Percentiles rank a stretch among this genome's conserved stretches.
These are phyloP conservation scores for Leucogyrophana mollusca DNA, from an alignment of 768 basidiomycete species.

Conservation along the genomic window DNA sequence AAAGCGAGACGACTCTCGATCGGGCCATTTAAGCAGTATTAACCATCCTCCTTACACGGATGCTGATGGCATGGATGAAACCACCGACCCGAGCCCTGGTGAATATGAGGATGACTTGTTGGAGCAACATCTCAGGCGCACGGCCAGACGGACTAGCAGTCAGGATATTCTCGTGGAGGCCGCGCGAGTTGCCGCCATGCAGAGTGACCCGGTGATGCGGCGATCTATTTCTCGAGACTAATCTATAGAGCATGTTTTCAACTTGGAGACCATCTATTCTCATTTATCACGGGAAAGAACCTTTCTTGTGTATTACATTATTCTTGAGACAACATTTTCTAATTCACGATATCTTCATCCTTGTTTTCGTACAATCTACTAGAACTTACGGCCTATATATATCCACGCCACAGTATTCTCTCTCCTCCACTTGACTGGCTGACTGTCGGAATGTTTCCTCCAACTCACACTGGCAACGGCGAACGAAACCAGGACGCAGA, in stretches of 20 bases:
- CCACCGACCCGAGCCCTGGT: background rate
- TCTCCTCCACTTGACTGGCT: no score
- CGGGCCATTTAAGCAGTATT: slow-evolving; percentile 2
- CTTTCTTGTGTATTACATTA: no score
- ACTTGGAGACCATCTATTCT: no score
- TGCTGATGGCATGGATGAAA: background rate
- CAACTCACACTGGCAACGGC: background rate
- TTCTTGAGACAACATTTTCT: no score
- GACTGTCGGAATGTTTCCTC: no score
- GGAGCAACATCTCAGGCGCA: no score
- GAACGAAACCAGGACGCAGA: slow-evolving; percentile 45
- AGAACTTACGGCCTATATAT: no score
- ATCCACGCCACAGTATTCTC: no score
- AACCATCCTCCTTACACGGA: background rate
- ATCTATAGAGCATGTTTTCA: background rate
- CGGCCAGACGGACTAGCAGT: background rate
- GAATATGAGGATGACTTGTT: background rate
- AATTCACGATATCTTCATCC: no score
- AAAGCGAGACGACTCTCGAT: slow-evolving; percentile 19
- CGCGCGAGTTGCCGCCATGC: background rate
- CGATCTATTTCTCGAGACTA: no score
- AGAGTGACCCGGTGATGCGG: background rate
- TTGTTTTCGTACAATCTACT: no score
- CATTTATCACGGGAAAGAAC: no score
- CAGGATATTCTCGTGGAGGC: slow-evolving; percentile 2